Evolutionary conservation across 139 green algal species (phyloP).

Genomic region (Penium margaritaceum): DNA sequence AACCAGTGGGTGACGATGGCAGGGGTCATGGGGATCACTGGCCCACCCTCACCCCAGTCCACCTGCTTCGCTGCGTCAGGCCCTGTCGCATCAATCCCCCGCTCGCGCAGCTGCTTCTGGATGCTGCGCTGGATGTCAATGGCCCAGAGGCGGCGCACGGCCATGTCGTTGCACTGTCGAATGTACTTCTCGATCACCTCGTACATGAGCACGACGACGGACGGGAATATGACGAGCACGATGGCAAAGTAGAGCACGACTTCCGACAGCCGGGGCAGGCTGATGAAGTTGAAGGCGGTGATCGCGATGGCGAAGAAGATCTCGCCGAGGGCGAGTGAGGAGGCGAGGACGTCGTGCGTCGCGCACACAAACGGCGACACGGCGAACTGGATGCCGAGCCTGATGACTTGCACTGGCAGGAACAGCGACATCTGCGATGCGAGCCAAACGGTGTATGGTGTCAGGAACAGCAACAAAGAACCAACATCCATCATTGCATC

Average conservation of each 20-base stretch:
- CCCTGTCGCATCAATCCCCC: too few species aligned
- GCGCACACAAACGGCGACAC: not conserved
- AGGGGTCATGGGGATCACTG: too few species aligned
- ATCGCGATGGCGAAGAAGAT: slow-evolving; percentile 3
- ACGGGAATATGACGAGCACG: not conserved
- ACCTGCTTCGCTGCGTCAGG: too few species aligned
- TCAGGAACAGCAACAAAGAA: too few species aligned
- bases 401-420: slow-evolving; percentile 2
- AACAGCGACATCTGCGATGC: not conserved
- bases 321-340: not conserved
- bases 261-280: not conserved
- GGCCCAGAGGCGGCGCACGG: not conserved
- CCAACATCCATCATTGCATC: too few species aligned
- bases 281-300: slow-evolving; percentile 1
- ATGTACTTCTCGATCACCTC: not conserved
- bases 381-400: not conserved
- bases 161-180: not conserved
- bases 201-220: not conserved
- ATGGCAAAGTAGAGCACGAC: not conserved
- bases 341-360: not conserved
- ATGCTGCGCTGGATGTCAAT: not conserved
- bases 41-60: too few species aligned
- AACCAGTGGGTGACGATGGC: not conserved
- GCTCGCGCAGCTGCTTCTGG: too few species aligned
- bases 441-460: too few species aligned